Conservation (phyloP, 75 land plant species). For the Sequoiadendron giganteum region DNA sequence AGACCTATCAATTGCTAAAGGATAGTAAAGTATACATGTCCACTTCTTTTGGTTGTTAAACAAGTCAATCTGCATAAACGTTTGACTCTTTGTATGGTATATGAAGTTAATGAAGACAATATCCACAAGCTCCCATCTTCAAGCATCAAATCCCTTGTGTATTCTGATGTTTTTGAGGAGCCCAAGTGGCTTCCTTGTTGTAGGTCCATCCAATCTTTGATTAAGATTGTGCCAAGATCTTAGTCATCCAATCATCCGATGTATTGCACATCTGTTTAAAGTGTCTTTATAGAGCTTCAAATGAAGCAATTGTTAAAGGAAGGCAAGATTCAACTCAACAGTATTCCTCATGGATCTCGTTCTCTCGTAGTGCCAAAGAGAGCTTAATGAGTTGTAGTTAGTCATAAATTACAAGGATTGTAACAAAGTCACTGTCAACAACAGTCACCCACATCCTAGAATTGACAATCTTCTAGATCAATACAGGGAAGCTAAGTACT, state of each 20-base stretch:
- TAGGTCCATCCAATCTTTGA: not conserved
- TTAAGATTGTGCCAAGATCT: not conserved
- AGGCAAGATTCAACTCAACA: not conserved
- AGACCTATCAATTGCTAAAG: not conserved
- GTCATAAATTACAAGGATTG: not conserved
- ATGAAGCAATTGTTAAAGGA: not conserved
- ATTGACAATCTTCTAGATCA: not conserved
- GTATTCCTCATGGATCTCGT: not conserved
- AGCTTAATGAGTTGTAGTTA: not conserved
- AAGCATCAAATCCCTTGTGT: not conserved
- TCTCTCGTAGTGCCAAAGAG: not conserved
- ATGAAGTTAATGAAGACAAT: not conserved
- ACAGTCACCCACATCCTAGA: conserved; percentile 5
- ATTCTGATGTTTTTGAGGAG: not conserved
- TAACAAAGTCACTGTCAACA: conserved; percentile 17
- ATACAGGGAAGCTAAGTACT: not conserved
- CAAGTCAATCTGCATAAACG: not conserved
- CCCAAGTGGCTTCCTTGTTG: not conserved
- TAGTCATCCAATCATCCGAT: too few species aligned
- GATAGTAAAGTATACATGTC: not conserved
- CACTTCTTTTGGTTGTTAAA: not conserved
- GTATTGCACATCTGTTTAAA: too few species aligned
- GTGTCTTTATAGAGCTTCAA: not conserved
- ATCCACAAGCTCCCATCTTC: not conserved
- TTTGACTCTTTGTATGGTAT: not conserved